Conservation (phyloP, 371 early-diverging fungal species). For the Rhizomucor pusillus region DNA sequence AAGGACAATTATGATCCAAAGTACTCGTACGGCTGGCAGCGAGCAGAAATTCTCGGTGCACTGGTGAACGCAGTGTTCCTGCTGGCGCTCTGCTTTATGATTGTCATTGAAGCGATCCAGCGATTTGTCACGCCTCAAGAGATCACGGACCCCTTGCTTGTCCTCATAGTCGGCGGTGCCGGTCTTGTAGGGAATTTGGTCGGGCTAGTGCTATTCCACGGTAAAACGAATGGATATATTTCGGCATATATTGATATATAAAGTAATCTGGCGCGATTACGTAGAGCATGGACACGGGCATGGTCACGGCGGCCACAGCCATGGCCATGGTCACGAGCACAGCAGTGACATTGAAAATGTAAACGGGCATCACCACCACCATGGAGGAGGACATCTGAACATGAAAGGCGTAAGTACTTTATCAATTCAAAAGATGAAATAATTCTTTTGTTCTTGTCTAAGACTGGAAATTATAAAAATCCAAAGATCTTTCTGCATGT, state of each 20-base stretch:
- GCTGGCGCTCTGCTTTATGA: constrained; percentile 85
- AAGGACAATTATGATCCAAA: constrained; percentile 33
- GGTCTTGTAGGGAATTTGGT: constrained; percentile 85
- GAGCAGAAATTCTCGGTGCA: constrained; percentile 92
- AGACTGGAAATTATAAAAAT: too few species aligned
- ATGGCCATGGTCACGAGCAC: constrained; percentile 23
- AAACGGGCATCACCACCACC: constrained; percentile 11
- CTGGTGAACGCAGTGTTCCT: constrained; percentile 88
- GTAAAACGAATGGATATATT: constrained; percentile 19
- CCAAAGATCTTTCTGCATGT: constrained; percentile 85
- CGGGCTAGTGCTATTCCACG: constrained; percentile 80
- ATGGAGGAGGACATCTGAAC: constrained; percentile 63
- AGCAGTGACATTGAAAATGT: constrained; percentile 26
- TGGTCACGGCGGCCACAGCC: constrained; percentile 6
- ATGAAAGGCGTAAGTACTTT: constrained; percentile 73
- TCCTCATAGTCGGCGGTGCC: constrained; percentile 79
- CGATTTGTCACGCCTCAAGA: constrained; percentile 71
- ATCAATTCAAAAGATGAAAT: too few species aligned
- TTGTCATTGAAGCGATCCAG: constrained; percentile 85
- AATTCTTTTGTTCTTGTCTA: background rate
- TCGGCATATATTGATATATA: background rate
- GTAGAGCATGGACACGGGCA: constrained; percentile 27
- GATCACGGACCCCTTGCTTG: constrained; percentile 70
- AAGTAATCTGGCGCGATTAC: background rate
- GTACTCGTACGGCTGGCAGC: constrained; percentile 87